Percentiles rank a stretch among this genome's conserved stretches.
These are phyloP conservation scores for Kernera saxatilis DNA, from an alignment of 345 rosid species.

Conservation along the genomic window DNA sequence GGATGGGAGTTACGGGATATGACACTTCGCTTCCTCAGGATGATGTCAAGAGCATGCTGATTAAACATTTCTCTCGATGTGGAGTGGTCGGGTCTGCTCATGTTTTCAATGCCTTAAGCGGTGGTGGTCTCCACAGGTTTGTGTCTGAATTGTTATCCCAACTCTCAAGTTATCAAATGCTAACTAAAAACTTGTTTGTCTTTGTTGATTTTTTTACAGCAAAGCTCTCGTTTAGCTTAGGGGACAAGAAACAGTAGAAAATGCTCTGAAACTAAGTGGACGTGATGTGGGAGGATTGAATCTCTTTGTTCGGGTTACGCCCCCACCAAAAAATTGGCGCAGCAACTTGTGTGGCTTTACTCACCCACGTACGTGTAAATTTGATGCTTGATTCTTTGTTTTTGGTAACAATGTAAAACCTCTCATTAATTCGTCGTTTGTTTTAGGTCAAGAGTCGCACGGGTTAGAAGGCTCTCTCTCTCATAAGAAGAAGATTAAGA, in stretches of 20 bases:
- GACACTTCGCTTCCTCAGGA: background rate
- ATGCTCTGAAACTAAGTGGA: background rate
- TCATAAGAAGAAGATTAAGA: no score
- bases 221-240: rapidly evolving
- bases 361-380: no score
- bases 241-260: background rate
- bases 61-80: background rate
- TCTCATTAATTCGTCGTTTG: no score
- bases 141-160: background rate
- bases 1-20: background rate
- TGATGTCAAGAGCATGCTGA: background rate
- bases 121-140: background rate
- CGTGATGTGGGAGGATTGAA: background rate
- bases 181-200: background rate
- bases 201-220: background rate
- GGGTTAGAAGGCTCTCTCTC: no score
- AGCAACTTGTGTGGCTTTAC: no score
- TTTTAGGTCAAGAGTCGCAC: no score
- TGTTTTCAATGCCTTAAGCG: background rate
- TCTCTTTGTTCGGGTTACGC: no score
- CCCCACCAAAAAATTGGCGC: no score
- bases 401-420: no score
- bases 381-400: no score
- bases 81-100: background rate
- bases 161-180: background rate